A percentile compares a stretch with the other conserved stretches of the same genome.
Conservation (phyloP, 345 rosid genomes). For the Populus davidiana region DNA sequence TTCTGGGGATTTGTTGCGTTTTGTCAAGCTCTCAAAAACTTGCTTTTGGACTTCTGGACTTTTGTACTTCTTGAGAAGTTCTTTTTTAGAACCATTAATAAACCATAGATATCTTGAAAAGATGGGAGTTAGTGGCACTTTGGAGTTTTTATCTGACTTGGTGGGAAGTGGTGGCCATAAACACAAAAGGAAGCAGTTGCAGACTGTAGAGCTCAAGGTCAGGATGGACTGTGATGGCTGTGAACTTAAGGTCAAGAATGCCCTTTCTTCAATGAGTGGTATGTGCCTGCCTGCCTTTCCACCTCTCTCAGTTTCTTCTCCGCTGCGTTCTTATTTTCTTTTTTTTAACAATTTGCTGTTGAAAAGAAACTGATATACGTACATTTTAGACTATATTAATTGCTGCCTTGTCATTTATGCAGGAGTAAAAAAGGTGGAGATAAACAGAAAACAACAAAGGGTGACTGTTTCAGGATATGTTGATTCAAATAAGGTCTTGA, state of each 20-base stretch:
- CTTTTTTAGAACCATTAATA: neutral
- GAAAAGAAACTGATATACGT: neutral
- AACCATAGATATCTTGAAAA: neutral
- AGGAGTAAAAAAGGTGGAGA: constrained; percentile 82
- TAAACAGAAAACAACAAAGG: constrained; percentile 90
- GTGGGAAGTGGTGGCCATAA: constrained; percentile 54
- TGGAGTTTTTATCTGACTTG: constrained; percentile 75
- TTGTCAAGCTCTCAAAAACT: neutral
- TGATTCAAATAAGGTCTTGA: constrained; percentile 72
- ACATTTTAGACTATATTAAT: neutral
- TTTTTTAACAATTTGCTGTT: neutral
- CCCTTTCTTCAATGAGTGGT: constrained; percentile 83
- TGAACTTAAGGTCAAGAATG: constrained; percentile 86
- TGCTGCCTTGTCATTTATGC: neutral
- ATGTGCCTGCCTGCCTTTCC: constrained; percentile 1
- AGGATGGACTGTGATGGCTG: constrained; percentile 99
- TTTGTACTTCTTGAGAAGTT: neutral
- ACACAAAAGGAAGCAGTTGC: constrained; percentile 61
- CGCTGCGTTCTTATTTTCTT: neutral
- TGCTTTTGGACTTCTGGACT: neutral
- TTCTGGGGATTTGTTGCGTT: neutral
- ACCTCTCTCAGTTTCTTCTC: neutral
- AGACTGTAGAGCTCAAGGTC: constrained; percentile 87
- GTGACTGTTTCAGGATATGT: constrained; percentile 80
- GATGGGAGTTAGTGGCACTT: constrained; percentile 89